Evolutionary conservation across 495 filamentous ascomycete species (phyloP).

Genomic region (Letharia lupina): DNA sequence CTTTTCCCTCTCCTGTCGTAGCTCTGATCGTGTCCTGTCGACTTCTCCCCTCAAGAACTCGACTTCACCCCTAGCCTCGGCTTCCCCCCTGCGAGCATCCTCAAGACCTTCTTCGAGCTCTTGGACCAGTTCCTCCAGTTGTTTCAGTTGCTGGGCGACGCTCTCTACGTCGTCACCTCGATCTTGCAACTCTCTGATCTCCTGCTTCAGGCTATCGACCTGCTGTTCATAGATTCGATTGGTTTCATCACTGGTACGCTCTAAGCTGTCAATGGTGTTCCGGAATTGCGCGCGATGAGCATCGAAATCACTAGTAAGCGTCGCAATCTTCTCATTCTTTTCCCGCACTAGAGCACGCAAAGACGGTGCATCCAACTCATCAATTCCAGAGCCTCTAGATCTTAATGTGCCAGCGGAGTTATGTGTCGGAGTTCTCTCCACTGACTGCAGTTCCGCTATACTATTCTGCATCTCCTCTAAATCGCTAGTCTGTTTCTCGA

Average conservation of each 20-base stretch:
- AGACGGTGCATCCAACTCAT: conserved; percentile 67
- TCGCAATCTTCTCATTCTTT: conserved; percentile 91
- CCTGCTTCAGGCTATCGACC: conserved; percentile 79
- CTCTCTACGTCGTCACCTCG: conserved; percentile 81
- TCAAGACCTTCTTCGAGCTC: conserved; percentile 96
- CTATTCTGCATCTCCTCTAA: conserved; percentile 80
- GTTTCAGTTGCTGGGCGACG: conserved; percentile 83
- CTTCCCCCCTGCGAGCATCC: conserved; percentile 91
- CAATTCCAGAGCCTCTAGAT: conserved; percentile 43
- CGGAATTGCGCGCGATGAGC: conserved; percentile 91
- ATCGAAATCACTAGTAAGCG: conserved; percentile 92
- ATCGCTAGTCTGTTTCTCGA: conserved; percentile 75
- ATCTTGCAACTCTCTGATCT: conserved; percentile 73
- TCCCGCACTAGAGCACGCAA: conserved; percentile 77
- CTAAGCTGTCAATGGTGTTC: conserved; percentile 91
- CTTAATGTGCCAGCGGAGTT: conserved; percentile 33
- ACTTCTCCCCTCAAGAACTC: conserved; percentile 96
- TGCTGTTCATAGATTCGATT: conserved; percentile 94
- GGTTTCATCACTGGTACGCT: conserved; percentile 93
- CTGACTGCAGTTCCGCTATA: conserved; percentile 61
- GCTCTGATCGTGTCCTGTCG: conserved; percentile 82
- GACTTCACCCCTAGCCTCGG: conserved; percentile 90
- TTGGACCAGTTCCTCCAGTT: conserved; percentile 89
- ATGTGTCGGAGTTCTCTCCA: conserved; percentile 22
- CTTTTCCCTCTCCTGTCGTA: conserved; percentile 83